Evolutionary conservation across 2,329 filamentous ascomycete species (phyloP).

Genomic region (Coccinonectria pachysandricola): DNA sequence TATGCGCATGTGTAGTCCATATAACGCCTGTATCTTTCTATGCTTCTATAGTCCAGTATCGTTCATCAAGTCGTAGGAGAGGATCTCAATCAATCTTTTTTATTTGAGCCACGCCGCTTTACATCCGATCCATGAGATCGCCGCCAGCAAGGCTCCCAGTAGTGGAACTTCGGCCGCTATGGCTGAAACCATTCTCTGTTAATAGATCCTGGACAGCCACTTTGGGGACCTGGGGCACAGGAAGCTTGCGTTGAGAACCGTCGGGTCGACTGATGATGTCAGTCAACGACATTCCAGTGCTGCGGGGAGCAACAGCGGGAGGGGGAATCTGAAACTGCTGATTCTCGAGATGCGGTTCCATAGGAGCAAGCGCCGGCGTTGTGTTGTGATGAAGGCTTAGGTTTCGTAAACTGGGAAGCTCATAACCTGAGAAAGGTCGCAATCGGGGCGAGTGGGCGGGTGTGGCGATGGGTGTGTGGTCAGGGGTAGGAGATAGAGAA

Average conservation of each 20-base stretch:
- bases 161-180: conserved; percentile 67
- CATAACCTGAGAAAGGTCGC: conserved; percentile 64
- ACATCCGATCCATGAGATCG: conserved; percentile 51
- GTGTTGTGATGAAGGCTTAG: conserved; percentile 42
- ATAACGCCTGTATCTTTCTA: conserved; percentile 30
- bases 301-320: conserved; percentile 39
- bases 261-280: conserved; percentile 90
- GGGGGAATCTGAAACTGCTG: conserved; percentile 35
- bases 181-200: conserved; percentile 54
- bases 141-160: conserved; percentile 68
- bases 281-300: conserved; percentile 67
- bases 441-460: conserved; percentile 90
- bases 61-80: conserved; percentile 32
- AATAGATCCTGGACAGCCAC: conserved; percentile 80
- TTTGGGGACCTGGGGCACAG: conserved; percentile 83
- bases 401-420: conserved; percentile 75
- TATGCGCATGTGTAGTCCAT: conserved; percentile 18
- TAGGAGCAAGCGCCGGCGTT: conserved; percentile 46
- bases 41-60: conserved; percentile 28
- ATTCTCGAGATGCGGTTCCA: conserved; percentile 45
- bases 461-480: conserved; percentile 96
- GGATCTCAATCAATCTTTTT: too few relatives aligned
- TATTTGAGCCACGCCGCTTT: too few relatives aligned
- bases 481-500: conserved; percentile 87
- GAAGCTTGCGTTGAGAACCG: conserved; percentile 79